Evolutionary conservation across 768 basidiomycete species (phyloP).

Genomic region (Boletus vinaceobasis): DNA sequence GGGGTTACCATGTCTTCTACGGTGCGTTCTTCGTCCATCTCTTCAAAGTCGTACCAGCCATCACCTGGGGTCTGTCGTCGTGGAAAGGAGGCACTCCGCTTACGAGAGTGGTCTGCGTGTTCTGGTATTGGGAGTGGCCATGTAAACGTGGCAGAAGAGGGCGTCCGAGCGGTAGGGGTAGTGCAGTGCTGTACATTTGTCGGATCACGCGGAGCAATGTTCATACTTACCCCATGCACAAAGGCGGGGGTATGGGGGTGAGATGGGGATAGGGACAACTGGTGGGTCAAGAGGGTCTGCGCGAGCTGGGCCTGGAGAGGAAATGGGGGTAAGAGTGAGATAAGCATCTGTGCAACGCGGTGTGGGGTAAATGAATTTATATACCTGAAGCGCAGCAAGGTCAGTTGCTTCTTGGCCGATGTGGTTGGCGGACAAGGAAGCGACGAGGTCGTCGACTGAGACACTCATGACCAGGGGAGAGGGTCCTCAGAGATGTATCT

Average conservation of each 20-base stretch:
- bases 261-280: constrained; percentile 20
- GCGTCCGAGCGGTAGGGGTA: constrained; percentile 37
- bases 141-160: constrained; percentile 27
- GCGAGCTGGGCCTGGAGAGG: constrained; percentile 41
- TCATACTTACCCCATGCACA: constrained; percentile 21
- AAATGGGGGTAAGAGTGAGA: constrained; percentile 8
- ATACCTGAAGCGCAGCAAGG: constrained; percentile 46
- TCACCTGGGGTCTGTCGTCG: constrained; percentile 27
- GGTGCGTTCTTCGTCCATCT: constrained; percentile 43
- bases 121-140: constrained; percentile 29
- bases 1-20: constrained; percentile 44
- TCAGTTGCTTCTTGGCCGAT: constrained; percentile 54
- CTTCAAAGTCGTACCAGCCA: constrained; percentile 32
- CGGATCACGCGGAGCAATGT: constrained; percentile 29
- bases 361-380: constrained; percentile 16
- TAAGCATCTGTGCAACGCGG: constrained; percentile 11
- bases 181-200: constrained; percentile 38
- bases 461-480: constrained; percentile 37
- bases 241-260: constrained; percentile 17
- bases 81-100: constrained; percentile 27
- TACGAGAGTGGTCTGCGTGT: constrained; percentile 22
- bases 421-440: constrained; percentile 44
- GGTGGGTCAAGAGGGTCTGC: constrained; percentile 40
- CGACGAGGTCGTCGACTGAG: constrained; percentile 50
- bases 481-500: neutral